Percentiles rank a stretch among this genome's conserved stretches.
Evolutionary conservation across 2,329 filamentous ascomycete species (phyloP).

Genomic region (Onygenales sp.): DNA sequence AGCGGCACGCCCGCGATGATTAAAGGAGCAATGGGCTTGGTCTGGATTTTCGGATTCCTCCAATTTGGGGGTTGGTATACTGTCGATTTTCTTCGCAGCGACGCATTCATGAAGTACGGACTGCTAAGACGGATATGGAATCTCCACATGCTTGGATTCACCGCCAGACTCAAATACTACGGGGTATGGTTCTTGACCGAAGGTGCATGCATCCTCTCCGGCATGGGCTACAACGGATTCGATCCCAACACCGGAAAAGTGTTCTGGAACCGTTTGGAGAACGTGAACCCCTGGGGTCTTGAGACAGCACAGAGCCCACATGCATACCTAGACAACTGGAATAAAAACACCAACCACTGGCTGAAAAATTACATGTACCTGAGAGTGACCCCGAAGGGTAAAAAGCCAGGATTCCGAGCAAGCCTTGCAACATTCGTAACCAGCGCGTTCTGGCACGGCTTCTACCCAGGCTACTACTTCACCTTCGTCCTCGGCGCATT

Average conservation of each 20-base stretch:
- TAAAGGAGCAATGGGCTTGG: slow-evolving; percentile 63
- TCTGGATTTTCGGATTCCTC: slow-evolving; percentile 74
- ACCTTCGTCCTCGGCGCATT: slow-evolving; percentile 83
- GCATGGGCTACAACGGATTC: slow-evolving; percentile 88
- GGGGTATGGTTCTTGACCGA: slow-evolving; percentile 91
- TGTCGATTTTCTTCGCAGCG: slow-evolving; percentile 52
- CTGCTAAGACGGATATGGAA: slow-evolving; percentile 67
- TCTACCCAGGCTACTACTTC: slow-evolving; percentile 93
- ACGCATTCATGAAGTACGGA: slow-evolving; percentile 56
- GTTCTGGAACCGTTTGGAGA: slow-evolving; percentile 81
- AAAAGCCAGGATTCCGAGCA: slow-evolving; percentile 92
- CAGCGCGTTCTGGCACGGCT: slow-evolving; percentile 95
- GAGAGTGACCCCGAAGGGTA: slow-evolving; percentile 85
- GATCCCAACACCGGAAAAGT: slow-evolving; percentile 77
- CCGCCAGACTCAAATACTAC: slow-evolving; percentile 85
- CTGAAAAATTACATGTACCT: slow-evolving; percentile 92
- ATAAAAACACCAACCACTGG: slow-evolving; percentile 98
- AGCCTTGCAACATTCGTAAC: slow-evolving; percentile 90
- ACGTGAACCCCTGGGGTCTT: slow-evolving; percentile 76
- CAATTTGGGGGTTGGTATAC: slow-evolving; percentile 61
- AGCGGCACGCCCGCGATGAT: slow-evolving; percentile 75
- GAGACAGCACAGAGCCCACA: slow-evolving; percentile 91
- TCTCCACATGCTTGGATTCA: slow-evolving; percentile 75
- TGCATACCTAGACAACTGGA: slow-evolving; percentile 86
- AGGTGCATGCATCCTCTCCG: slow-evolving; percentile 85